These are phyloP conservation scores for Mycotypha africana DNA, from an alignment of 371 early-diverging fungal species.

Conservation along the genomic window DNA sequence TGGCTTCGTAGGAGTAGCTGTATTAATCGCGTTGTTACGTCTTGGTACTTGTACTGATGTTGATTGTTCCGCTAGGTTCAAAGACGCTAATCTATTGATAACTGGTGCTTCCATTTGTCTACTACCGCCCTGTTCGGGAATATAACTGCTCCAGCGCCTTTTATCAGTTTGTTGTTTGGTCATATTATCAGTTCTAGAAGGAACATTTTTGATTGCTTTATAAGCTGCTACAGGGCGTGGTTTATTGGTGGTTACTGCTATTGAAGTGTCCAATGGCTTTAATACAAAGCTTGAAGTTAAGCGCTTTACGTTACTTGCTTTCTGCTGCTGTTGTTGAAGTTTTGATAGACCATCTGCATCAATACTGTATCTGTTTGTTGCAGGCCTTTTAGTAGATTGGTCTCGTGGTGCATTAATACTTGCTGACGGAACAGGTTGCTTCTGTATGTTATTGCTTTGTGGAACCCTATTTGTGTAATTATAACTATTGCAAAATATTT, in stretches of 20 bases:
- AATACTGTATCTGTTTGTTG: too few relatives aligned
- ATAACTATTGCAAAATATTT: too few relatives aligned
- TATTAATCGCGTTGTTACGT: neutral
- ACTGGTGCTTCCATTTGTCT: too few relatives aligned
- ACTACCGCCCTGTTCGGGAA: neutral
- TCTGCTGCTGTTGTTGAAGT: neutral
- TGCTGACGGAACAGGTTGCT: too few relatives aligned
- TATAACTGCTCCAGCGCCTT: constrained; percentile 7
- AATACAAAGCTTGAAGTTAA: too few relatives aligned
- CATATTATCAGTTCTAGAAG: neutral
- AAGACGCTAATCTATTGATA: too few relatives aligned
- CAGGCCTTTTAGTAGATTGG: too few relatives aligned
- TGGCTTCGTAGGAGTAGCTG: neutral
- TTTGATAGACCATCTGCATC: neutral
- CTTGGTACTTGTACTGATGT: neutral
- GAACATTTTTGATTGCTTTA: too few relatives aligned
- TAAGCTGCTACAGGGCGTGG: neutral
- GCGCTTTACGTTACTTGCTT: neutral
- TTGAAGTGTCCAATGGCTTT: neutral
- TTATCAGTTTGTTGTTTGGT: neutral
- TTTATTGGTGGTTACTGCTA: neutral
- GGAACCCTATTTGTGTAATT: too few relatives aligned
- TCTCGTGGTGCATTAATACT: too few relatives aligned
- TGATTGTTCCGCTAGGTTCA: neutral
- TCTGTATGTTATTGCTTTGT: too few relatives aligned